Conservation (phyloP, 2,329 filamentous ascomycete genomes). For the Cyphellophora attinorum region DNA sequence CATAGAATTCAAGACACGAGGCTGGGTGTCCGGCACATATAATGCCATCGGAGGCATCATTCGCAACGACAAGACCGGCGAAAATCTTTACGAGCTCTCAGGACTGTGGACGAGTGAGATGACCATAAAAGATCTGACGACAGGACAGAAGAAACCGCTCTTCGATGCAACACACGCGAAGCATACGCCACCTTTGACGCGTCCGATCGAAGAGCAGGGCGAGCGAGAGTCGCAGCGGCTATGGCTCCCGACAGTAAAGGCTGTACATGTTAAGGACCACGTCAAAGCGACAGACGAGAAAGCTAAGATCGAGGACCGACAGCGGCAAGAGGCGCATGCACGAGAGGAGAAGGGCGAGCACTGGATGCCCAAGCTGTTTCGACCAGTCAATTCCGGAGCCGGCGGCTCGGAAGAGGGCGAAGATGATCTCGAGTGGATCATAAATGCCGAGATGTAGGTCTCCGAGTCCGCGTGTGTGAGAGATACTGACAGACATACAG, state of each 20-base stretch:
- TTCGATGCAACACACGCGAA: constrained; percentile 78
- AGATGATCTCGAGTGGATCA: constrained; percentile 89
- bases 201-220: constrained; percentile 76
- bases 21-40: constrained; percentile 92
- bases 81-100: constrained; percentile 81
- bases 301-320: constrained; percentile 86
- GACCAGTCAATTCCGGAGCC: constrained; percentile 59
- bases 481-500: constrained; percentile 6
- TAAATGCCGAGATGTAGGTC: constrained; percentile 72
- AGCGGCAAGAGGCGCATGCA: constrained; percentile 77
- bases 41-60: constrained; percentile 91
- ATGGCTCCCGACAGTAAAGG: constrained; percentile 73
- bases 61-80: constrained; percentile 77
- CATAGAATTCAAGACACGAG: constrained; percentile 97
- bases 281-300: constrained; percentile 88
- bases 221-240: constrained; percentile 83
- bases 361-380: constrained; percentile 83
- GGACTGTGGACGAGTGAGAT: constrained; percentile 94
- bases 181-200: constrained; percentile 61
- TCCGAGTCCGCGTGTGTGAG: not conserved
- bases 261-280: constrained; percentile 77
- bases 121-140: constrained; percentile 83
- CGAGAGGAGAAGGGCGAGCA: constrained; percentile 69
- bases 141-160: constrained; percentile 76
- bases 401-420: constrained; percentile 68